Percentiles rank a stretch among this genome's conserved stretches.
phyloP scores from a whole-genome alignment of 78 protist genomes.

The Dictyostelium firmibasis region DNA sequence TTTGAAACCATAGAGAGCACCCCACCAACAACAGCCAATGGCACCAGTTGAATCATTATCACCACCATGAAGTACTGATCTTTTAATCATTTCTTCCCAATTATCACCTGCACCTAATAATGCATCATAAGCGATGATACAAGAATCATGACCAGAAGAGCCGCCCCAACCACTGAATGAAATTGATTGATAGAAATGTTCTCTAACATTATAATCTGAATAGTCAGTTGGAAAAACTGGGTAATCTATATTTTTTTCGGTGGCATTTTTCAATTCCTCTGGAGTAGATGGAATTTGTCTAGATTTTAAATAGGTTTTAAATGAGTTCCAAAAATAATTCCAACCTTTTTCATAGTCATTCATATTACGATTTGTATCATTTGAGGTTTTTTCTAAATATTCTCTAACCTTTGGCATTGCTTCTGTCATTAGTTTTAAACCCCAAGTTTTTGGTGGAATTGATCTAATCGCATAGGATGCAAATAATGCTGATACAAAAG shows the following conservation, averaged over 20 bases:
- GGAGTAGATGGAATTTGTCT: conserved; percentile 28
- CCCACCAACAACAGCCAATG: conserved; percentile 85
- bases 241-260: not conserved
- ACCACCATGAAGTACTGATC: conserved; percentile 86
- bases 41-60: conserved; percentile 89
- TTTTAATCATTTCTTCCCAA: conserved; percentile 63
- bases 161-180: conserved; percentile 87
- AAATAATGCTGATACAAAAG: conserved; percentile 86
- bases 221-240: conserved; percentile 82
- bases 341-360: conserved; percentile 30
- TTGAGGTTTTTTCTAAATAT: conserved; percentile 52
- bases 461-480: conserved; percentile 83
- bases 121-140: conserved; percentile 88
- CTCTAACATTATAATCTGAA: conserved; percentile 56
- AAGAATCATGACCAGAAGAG: conserved; percentile 80
- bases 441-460: conserved; percentile 41
- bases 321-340: conserved; percentile 70
- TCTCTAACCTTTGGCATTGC: conserved; percentile 65
- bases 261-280: not conserved
- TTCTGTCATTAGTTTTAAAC: not conserved
- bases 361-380: conserved; percentile 1
- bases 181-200: conserved; percentile 48
- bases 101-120: conserved; percentile 43
- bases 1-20: conserved; percentile 84
- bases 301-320: conserved; percentile 54